A percentile compares a stretch with the other conserved stretches of the same genome.
phyloP scores from a whole-genome alignment of 139 green algal species.

The Coccomyxa sp. region DNA sequence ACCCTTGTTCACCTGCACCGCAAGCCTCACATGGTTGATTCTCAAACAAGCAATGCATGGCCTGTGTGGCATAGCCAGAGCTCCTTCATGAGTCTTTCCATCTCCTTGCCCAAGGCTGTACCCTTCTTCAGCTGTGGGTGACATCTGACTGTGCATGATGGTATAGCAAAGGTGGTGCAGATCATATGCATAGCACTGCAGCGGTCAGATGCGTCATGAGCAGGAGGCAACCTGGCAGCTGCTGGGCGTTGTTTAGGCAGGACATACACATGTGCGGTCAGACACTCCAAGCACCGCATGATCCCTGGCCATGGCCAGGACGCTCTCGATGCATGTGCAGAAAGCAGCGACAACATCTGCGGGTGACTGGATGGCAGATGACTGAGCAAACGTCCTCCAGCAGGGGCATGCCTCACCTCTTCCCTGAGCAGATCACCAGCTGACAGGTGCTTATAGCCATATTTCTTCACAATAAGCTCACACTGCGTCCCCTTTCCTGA shows the following conservation, averaged over 20 bases:
- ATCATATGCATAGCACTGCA: neutral
- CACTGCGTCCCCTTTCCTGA: slow-evolving; percentile 87
- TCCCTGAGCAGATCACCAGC: slow-evolving; percentile 72
- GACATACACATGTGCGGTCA: neutral
- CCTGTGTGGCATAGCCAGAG: slow-evolving; percentile 73
- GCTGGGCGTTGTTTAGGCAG: neutral
- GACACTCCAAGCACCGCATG: neutral
- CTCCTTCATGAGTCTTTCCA: slow-evolving; percentile 75
- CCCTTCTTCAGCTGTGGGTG: neutral
- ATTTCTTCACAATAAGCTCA: slow-evolving; percentile 65
- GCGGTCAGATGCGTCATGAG: neutral
- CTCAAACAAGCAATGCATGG: no score
- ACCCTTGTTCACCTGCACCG: neutral
- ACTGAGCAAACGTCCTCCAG: no score
- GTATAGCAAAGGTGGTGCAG: no score
- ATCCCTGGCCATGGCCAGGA: neutral
- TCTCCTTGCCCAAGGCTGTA: slow-evolving; percentile 37
- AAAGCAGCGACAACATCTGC: slow-evolving; percentile 32
- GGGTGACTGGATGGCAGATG: neutral
- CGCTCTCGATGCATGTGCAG: slow-evolving; percentile 11
- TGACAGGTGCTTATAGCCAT: slow-evolving; percentile 53
- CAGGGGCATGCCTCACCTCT: slow-evolving; percentile 51
- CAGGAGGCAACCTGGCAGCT: no score
- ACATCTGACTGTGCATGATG: no score
- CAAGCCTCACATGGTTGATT: no score